phyloP scores from a whole-genome alignment of 2,329 filamentous ascomycete genomes.

The Pseudogymnoascus pannorum region DNA sequence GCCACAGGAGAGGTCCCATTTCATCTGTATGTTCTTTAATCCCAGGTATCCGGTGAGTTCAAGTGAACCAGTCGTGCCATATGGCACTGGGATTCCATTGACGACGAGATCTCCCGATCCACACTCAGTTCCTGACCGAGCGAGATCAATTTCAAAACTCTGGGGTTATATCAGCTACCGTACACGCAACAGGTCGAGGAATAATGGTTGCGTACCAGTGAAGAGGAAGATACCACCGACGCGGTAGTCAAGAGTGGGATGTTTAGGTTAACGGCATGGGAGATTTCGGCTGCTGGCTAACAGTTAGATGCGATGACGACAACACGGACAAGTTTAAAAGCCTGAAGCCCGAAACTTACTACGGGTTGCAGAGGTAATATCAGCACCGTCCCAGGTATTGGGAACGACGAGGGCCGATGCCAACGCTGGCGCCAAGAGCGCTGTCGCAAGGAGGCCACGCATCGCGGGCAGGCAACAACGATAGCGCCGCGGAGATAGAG shows the following conservation, averaged over 20 bases:
- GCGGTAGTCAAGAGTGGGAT: neutral
- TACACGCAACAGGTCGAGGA: neutral
- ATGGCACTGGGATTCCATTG: neutral
- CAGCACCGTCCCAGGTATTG: neutral
- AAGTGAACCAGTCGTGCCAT: neutral
- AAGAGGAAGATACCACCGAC: neutral
- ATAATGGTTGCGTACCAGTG: neutral
- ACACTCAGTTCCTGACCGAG: neutral
- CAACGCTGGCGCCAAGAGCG: conserved; percentile 6
- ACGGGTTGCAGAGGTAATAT: neutral
- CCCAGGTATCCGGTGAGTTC: neutral
- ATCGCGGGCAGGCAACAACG: neutral
- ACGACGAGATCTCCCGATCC: neutral
- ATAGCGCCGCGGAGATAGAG: neutral
- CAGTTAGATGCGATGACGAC: neutral
- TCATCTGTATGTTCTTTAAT: neutral
- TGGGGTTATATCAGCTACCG: neutral
- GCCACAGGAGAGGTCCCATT: conserved; percentile 1
- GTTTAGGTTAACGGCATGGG: neutral
- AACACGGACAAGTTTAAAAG: neutral
- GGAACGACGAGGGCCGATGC: conserved; percentile 5
- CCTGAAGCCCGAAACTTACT: neutral
- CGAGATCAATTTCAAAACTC: neutral
- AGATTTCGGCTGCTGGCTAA: neutral
- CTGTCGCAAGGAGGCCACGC: conserved; percentile 2